Percentiles rank a stretch among this genome's conserved stretches.
These are phyloP conservation scores for Haplosporangium sp. DNA, from an alignment of 371 early-diverging fungal genomes.

Conservation along the genomic window DNA sequence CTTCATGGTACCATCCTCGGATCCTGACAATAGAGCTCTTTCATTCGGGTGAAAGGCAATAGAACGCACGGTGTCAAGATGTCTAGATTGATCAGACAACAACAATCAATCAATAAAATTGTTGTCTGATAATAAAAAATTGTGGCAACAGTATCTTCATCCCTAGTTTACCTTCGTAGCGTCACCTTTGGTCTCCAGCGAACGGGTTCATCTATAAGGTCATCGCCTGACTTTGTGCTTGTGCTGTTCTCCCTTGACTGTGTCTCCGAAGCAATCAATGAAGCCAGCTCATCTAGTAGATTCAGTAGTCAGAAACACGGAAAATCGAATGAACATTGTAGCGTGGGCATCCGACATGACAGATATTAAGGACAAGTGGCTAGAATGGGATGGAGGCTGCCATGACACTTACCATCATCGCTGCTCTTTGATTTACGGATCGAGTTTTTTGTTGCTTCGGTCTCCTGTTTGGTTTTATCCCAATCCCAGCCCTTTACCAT, in stretches of 20 bases:
- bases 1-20: conserved; percentile 89
- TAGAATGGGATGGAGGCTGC: background rate
- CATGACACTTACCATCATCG: conserved; percentile 32
- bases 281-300: conserved; percentile 54
- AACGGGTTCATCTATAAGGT: conserved; percentile 10
- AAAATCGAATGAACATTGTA: background rate
- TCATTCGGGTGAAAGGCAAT: conserved; percentile 78
- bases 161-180: conserved; percentile 15
- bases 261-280: conserved; percentile 46
- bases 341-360: background rate
- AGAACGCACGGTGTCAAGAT: conserved; percentile 83
- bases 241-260: conserved; percentile 30
- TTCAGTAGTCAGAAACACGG: background rate
- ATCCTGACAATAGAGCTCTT: conserved; percentile 74
- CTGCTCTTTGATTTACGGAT: conserved; percentile 34
- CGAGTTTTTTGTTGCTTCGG: conserved; percentile 16
- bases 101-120: background rate
- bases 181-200: conserved; percentile 68
- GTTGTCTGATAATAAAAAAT: background rate
- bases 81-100: conserved; percentile 59
- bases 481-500: conserved; percentile 63
- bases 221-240: conserved; percentile 13
- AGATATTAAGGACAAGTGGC: background rate
- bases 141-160: background rate
- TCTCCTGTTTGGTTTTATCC: conserved; percentile 55